phyloP scores from a whole-genome alignment of 192 early-diverging fungal species.

The Mortierella claussenii region DNA sequence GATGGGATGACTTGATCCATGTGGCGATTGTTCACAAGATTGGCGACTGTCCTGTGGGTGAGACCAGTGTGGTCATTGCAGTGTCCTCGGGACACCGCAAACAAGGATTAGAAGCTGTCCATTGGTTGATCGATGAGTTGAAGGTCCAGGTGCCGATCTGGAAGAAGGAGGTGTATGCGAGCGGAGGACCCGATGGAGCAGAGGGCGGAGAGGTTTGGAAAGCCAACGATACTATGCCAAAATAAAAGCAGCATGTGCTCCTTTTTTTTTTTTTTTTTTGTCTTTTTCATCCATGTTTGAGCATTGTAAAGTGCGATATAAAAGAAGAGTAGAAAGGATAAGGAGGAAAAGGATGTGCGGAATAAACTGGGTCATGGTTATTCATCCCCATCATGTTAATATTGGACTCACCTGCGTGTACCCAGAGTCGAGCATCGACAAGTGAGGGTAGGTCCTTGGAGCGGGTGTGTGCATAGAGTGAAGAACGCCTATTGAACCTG shows the following conservation, averaged over 20 bases:
- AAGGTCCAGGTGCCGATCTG: constrained; percentile 90
- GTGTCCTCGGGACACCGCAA: constrained; percentile 82
- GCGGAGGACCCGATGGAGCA: constrained; percentile 66
- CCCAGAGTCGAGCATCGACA: too few relatives aligned
- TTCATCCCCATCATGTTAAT: too few relatives aligned
- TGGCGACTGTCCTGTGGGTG: constrained; percentile 81
- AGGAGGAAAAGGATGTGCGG: too few relatives aligned
- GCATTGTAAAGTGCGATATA: too few relatives aligned
- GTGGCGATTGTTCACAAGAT: constrained; percentile 84
- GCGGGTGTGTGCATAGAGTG: too few relatives aligned
- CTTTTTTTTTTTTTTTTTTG: too few relatives aligned
- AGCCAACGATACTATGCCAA: constrained; percentile 57
- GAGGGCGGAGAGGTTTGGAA: constrained; percentile 68
- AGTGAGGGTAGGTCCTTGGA: too few relatives aligned
- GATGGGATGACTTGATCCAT: constrained; percentile 72
- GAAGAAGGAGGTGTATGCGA: constrained; percentile 92
- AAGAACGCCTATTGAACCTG: too few relatives aligned
- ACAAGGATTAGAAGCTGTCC: constrained; percentile 79
- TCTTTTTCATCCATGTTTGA: too few relatives aligned
- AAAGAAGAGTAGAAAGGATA: too few relatives aligned
- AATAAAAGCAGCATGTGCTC: not conserved
- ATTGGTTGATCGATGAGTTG: constrained; percentile 90
- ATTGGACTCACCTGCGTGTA: too few relatives aligned
- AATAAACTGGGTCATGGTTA: too few relatives aligned
- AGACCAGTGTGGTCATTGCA: constrained; percentile 85